phyloP scores from a whole-genome alignment of 306 rosid species.

The Vigna hirtella region DNA sequence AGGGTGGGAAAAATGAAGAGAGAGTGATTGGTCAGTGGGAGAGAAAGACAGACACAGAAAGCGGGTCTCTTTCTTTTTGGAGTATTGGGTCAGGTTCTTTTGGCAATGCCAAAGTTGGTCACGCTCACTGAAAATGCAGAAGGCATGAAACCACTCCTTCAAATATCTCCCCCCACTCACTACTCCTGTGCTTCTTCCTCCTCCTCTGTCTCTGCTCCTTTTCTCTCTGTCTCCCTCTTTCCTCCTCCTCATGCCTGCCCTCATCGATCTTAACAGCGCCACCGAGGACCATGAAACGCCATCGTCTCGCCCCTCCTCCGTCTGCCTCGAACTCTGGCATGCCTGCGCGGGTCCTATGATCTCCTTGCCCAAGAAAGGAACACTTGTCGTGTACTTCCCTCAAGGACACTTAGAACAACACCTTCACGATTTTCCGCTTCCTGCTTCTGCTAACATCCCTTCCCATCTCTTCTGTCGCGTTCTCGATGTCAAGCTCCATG shows the following conservation, averaged over 20 bases:
- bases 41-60: conserved; percentile 12
- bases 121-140: conserved; percentile 63
- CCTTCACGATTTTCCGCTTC: conserved; percentile 58
- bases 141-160: conserved; percentile 50
- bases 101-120: conserved; percentile 60
- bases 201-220: not conserved
- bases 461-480: conserved; percentile 87
- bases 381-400: conserved; percentile 75
- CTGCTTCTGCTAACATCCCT: conserved; percentile 61
- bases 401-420: conserved; percentile 88
- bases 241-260: conserved; percentile 56
- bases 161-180: conserved; percentile 35
- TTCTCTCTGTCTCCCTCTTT: not conserved
- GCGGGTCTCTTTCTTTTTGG: conserved; percentile 54
- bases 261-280: conserved; percentile 85
- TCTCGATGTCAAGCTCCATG: conserved; percentile 84
- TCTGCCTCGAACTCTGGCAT: conserved; percentile 93
- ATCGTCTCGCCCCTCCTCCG: conserved; percentile 57
- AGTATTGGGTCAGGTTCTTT: conserved; percentile 61
- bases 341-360: conserved; percentile 94
- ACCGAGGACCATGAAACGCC: conserved; percentile 80
- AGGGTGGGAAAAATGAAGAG: conserved; percentile 43
- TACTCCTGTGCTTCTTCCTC: not conserved
- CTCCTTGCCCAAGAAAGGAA: conserved; percentile 86
- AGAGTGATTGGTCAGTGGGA: conserved; percentile 44